phyloP scores from a whole-genome alignment of 2,329 filamentous ascomycete genomes.

The Cordyceps fumosorosea region DNA sequence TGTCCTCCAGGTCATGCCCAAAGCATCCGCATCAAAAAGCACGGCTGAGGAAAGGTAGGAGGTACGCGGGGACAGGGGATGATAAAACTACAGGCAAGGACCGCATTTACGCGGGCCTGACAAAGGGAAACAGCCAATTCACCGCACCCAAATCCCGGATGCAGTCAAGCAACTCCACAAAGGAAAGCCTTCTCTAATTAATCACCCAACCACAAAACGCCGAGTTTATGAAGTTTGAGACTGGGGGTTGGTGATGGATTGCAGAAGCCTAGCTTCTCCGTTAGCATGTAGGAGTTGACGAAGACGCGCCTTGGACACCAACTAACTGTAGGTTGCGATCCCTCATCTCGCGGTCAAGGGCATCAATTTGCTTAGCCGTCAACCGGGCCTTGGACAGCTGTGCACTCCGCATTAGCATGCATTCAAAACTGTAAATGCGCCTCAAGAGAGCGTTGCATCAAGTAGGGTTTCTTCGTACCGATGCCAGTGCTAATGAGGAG shows the following conservation, averaged over 20 bases:
- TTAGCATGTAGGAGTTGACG: neutral
- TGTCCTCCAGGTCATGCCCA: constrained; percentile 3
- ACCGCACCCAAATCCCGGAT: neutral
- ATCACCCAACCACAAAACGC: neutral
- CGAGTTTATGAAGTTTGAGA: constrained; percentile 3
- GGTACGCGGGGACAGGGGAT: neutral
- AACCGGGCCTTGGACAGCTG: constrained; percentile 40
- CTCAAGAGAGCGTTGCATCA: constrained; percentile 26
- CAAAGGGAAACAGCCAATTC: neutral
- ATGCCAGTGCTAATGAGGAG: constrained; percentile 59
- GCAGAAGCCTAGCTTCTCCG: constrained; percentile 13
- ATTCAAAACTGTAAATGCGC: neutral
- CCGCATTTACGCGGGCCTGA: neutral
- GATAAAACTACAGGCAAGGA: constrained; percentile 3
- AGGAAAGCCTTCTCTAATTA: neutral
- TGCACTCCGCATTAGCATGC: constrained; percentile 14
- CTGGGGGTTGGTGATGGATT: constrained; percentile 18
- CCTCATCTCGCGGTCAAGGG: constrained; percentile 50
- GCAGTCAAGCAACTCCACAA: neutral
- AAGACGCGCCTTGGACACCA: neutral
- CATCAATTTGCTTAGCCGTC: constrained; percentile 43
- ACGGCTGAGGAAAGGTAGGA: neutral
- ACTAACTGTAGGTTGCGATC: constrained; percentile 44
- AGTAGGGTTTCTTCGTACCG: constrained; percentile 53
- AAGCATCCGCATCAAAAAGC: neutral